Percentiles rank a stretch among this genome's conserved stretches.
Evolutionary conservation across 1,139 yeast species (phyloP).

Genomic region (Petasospora fabianii): DNA sequence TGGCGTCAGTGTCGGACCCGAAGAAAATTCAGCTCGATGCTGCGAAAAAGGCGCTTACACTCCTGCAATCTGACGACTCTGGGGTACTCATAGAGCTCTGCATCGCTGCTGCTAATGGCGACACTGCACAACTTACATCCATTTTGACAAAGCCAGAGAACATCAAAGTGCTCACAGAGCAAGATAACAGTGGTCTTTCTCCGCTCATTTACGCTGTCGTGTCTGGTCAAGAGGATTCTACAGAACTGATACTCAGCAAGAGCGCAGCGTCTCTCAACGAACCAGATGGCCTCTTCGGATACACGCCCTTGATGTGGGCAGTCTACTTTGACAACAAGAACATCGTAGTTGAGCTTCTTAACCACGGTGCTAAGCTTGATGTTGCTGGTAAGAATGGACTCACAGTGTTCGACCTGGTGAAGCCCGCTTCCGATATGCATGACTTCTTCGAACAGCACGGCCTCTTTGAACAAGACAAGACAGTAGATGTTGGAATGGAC

Average conservation of each 20-base stretch:
- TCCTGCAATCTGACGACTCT: constrained; percentile 26
- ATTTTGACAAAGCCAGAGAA: constrained; percentile 23
- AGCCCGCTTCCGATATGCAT: constrained; percentile 35
- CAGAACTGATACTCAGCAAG: constrained; percentile 21
- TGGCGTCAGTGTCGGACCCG: constrained; percentile 30
- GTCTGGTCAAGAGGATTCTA: constrained; percentile 42
- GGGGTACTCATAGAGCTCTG: constrained; percentile 35
- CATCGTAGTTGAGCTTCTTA: constrained; percentile 35
- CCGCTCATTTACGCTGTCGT: constrained; percentile 53
- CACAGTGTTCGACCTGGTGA: constrained; percentile 36
- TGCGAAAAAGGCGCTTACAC: constrained; percentile 42
- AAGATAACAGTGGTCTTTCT: constrained; percentile 42
- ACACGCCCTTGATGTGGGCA: constrained; percentile 50
- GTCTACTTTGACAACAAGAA: constrained; percentile 35
- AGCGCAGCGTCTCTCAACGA: constrained; percentile 27
- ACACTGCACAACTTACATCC: constrained; percentile 32
- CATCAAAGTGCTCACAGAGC: constrained; percentile 36
- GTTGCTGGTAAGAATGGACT: constrained; percentile 31
- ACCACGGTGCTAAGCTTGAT: constrained; percentile 38
- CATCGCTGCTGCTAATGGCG: constrained; percentile 52
- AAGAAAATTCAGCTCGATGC: constrained; percentile 41
- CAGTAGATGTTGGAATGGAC: constrained; percentile 14
- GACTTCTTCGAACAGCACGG: constrained; percentile 39
- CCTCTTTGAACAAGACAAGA: constrained; percentile 23
- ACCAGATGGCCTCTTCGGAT: constrained; percentile 36